A percentile compares a stretch with the other conserved stretches of the same genome.
Evolutionary conservation across 1,284 basidiomycete genomes (phyloP).

Genomic region (Phellinidium pouzarii): DNA sequence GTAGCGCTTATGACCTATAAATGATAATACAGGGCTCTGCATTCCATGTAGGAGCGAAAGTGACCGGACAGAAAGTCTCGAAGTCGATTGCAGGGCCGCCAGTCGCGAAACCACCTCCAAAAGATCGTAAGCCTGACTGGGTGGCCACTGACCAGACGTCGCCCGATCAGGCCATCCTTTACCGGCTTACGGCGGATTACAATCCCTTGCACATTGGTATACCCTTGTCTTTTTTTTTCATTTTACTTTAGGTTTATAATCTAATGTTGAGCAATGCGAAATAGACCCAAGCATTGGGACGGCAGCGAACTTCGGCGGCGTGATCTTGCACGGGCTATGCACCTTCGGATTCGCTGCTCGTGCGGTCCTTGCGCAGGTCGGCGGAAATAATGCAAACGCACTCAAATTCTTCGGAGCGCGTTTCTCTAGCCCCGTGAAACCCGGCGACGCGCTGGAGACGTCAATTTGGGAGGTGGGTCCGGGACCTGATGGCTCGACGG

Average conservation of each 20-base stretch:
- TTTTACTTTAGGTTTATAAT: not conserved
- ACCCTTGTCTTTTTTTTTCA: constrained; percentile 18
- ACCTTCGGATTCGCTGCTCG: constrained; percentile 75
- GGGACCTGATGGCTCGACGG: constrained; percentile 57
- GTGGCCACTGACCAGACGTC: constrained; percentile 63
- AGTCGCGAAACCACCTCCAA: constrained; percentile 60
- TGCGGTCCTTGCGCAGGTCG: constrained; percentile 57
- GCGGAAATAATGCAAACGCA: constrained; percentile 49
- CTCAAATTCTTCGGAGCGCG: constrained; percentile 63
- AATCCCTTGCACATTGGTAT: constrained; percentile 79
- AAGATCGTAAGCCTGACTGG: constrained; percentile 62
- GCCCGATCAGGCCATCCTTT: constrained; percentile 69
- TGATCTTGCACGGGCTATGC: constrained; percentile 78
- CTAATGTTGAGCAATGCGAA: constrained; percentile 6
- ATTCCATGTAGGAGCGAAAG: constrained; percentile 73
- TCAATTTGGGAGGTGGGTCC: constrained; percentile 69
- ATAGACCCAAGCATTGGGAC: constrained; percentile 67
- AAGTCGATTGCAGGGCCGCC: constrained; percentile 65
- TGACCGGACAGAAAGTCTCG: constrained; percentile 58
- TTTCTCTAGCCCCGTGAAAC: constrained; percentile 76
- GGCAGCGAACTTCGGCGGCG: constrained; percentile 67
- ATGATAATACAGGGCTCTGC: constrained; percentile 56
- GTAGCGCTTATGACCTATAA: too few relatives aligned
- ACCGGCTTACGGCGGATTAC: constrained; percentile 80
- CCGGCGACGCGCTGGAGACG: constrained; percentile 74